These are phyloP conservation scores for Fragaria iinumae DNA, from an alignment of 306 rosid species.

Conservation along the genomic window DNA sequence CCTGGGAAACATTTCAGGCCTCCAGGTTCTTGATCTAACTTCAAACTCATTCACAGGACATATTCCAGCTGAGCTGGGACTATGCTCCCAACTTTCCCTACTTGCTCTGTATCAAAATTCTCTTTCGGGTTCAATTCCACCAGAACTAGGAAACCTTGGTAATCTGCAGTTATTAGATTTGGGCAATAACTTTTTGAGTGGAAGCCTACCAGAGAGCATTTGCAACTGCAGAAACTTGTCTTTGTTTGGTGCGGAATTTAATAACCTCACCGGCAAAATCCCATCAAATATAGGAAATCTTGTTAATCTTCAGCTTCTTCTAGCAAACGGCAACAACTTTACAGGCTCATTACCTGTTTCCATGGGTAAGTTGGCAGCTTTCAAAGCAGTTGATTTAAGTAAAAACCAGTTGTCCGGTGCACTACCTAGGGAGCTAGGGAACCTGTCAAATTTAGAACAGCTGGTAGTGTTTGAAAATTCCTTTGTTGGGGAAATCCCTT, in stretches of 20 bases:
- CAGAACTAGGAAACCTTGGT: conserved; percentile 51
- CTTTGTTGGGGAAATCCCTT: conserved; percentile 59
- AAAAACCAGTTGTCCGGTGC: conserved; percentile 59
- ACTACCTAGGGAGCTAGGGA: conserved; percentile 62
- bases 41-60: conserved; percentile 60
- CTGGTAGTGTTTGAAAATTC: conserved; percentile 48
- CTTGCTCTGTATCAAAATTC: conserved; percentile 45
- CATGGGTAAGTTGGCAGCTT: conserved; percentile 46
- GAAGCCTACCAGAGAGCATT: conserved; percentile 67
- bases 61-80: conserved; percentile 63
- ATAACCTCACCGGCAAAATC: conserved; percentile 61
- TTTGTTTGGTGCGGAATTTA: conserved; percentile 37
- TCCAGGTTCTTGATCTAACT: conserved; percentile 73
- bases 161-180: conserved; percentile 49
- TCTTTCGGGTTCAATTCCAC: conserved; percentile 65
- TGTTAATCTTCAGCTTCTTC: conserved; percentile 39
- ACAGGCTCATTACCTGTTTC: conserved; percentile 68
- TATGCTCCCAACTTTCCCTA: conserved; percentile 57
- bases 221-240: conserved; percentile 64
- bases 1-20: conserved; percentile 72
- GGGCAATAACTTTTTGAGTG: conserved; percentile 47
- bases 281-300: conserved; percentile 60
- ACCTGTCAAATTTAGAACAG: conserved; percentile 42
- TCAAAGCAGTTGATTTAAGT: conserved; percentile 60
- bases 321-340: conserved; percentile 45